Percentiles rank a stretch among this genome's conserved stretches.
phyloP scores from a whole-genome alignment of 75 land plant genomes.

The Ceratopteris richardii region DNA sequence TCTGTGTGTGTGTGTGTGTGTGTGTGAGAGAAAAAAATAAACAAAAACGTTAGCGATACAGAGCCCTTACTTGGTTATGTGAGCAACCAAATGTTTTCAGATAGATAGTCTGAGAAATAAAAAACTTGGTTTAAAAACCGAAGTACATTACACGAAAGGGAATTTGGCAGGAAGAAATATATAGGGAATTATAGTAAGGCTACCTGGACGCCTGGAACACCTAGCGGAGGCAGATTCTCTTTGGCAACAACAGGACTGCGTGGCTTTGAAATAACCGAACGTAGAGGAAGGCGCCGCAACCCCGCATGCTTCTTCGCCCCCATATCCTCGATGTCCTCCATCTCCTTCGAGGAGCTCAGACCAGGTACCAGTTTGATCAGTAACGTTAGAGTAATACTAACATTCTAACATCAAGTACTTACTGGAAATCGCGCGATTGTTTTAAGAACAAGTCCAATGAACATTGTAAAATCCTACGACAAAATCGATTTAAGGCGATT shows the following conservation, averaged over 20 bases:
- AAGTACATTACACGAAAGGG: neutral
- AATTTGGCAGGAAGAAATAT: no score
- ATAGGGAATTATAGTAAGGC: neutral
- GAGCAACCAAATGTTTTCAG: constrained; percentile 94
- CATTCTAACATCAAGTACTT: no score
- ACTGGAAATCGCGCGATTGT: no score
- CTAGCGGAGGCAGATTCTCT: constrained; percentile 2
- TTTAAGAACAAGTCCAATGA: no score
- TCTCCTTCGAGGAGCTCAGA: no score
- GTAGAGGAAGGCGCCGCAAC: constrained; percentile 36
- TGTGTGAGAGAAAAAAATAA: neutral
- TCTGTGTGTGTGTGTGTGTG: neutral
- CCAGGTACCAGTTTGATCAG: no score
- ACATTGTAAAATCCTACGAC: no score
- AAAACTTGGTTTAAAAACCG: neutral
- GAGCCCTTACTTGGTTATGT: constrained; percentile 70
- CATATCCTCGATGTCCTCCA: constrained; percentile 90
- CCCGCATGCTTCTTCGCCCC: constrained; percentile 46
- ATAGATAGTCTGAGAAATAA: constrained; percentile 57
- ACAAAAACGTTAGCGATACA: neutral
- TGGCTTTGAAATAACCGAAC: neutral
- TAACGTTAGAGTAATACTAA: no score
- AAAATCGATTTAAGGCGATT: no score
- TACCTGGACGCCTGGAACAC: constrained; percentile 64
- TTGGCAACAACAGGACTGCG: constrained; percentile 5